Percentiles rank a stretch among this genome's conserved stretches.
Evolutionary conservation across 371 early-diverging fungal genomes (phyloP).

Genomic region (Rhizopus sp.): DNA sequence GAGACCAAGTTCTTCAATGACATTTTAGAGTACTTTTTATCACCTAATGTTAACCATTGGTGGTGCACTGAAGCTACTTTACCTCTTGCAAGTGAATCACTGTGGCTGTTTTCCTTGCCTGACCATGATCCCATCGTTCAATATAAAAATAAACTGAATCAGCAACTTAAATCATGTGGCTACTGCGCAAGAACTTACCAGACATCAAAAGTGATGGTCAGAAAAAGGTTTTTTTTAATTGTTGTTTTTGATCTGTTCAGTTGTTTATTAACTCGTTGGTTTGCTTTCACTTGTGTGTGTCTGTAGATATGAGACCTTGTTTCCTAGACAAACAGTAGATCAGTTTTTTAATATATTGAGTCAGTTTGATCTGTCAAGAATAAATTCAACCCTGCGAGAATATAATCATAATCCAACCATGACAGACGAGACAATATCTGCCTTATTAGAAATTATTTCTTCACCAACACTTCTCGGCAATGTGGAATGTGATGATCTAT

Average conservation of each 20-base stretch:
- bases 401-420: conserved; percentile 8
- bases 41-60: conserved; percentile 38
- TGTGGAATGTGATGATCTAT: conserved; percentile 18
- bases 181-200: conserved; percentile 38
- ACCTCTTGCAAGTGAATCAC: conserved; percentile 41
- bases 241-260: background rate
- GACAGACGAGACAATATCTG: conserved; percentile 25
- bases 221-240: conserved; percentile 22
- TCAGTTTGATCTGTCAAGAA: conserved; percentile 31
- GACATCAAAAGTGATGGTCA: conserved; percentile 26
- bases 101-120: conserved; percentile 51
- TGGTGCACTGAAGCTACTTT: conserved; percentile 36
- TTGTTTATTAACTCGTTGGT: background rate
- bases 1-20: conserved; percentile 45
- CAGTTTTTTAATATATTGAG: conserved; percentile 36
- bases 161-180: conserved; percentile 31
- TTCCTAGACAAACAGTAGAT: conserved; percentile 36
- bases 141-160: conserved; percentile 40
- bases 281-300: background rate
- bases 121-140: conserved; percentile 40
- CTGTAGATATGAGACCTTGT: conserved; percentile 35
- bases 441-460: conserved; percentile 31
- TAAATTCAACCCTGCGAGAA: conserved; percentile 14
- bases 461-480: conserved; percentile 18
- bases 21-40: conserved; percentile 35